Evolutionary conservation across 179 eudicot genomes (phyloP), one percentile per base, ranked within the genome.

Genomic region (Corrigiola litoralis): DNA sequence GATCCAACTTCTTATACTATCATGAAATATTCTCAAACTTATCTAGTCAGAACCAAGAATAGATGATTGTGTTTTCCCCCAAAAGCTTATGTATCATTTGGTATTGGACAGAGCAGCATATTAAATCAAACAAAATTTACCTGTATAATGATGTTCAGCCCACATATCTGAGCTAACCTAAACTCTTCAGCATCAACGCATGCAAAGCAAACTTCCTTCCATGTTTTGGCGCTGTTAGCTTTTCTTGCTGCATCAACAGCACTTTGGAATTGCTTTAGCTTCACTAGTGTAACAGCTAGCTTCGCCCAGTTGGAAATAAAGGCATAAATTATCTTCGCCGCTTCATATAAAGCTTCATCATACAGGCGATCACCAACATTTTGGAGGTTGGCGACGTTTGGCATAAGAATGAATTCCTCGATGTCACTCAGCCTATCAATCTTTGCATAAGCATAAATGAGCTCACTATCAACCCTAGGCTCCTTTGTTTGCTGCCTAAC

Each of bases 131-230:
- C 1, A 20, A 29, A 2, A 2, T 28, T 44, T 61, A 88, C 97
- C 97, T 90, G 97, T 57, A 90, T 78, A 57, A 90, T 90, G 55
- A 90, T 84, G 73, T 90, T 90, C 37, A 90, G 96, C 52, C 97
- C 97, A 71, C 96, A 90, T 33, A 90, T 90, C 69, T 90, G 96
- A 70, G 97, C 97, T 78, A 90, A 83, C 45, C 97, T 91, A 84
- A 90, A 90, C 82, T 90, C 97, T 76, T 90, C 96, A 12, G 95
- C 94, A 84, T 90, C 96, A 50, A 90, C 96, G 79, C 97, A 90
- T 61, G 97, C 96, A 67, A 90, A 88, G 79, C 95, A 90, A 51
- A 90, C 97, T 82, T 90, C 95, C 73, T 90, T 90, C 97, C 97
- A 88, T 31, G 95, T 88, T 76, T 90, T 90, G 18, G 95, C 76